phyloP scores from a whole-genome alignment of 2,329 filamentous ascomycete genomes.

The Pseudogymnoascus sp. region DNA sequence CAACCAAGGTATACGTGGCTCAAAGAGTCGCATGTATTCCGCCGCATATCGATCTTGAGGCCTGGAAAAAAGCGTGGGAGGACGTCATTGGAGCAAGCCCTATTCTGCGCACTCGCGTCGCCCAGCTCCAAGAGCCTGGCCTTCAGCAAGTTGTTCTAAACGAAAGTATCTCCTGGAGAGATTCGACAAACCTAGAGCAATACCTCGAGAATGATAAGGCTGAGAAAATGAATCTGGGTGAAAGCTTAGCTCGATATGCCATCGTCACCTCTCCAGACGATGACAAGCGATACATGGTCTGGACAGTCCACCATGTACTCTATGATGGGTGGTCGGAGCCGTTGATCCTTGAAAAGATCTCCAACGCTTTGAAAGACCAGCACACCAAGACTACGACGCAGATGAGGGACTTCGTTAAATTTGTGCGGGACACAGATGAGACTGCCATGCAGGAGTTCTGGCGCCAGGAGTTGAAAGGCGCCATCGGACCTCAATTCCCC shows the following conservation, averaged over 20 bases:
- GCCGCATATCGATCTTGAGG: conserved; percentile 15
- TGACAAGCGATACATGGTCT: conserved; percentile 35
- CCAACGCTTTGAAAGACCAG: conserved; percentile 16
- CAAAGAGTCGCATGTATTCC: conserved; percentile 22
- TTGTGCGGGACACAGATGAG: conserved; percentile 35
- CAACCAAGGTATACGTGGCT: conserved; percentile 29
- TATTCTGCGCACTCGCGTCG: conserved; percentile 30
- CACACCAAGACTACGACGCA: conserved; percentile 22
- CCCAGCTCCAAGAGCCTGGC: conserved; percentile 25
- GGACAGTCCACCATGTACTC: conserved; percentile 47
- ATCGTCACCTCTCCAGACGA: conserved; percentile 13
- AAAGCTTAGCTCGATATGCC: conserved; percentile 18
- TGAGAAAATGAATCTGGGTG: conserved; percentile 22
- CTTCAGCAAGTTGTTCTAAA: conserved; percentile 20
- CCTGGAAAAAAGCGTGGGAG: conserved; percentile 26
- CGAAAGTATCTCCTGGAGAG: conserved; percentile 17
- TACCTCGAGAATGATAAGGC: conserved; percentile 16
- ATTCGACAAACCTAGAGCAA: conserved; percentile 18
- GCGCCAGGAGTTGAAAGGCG: conserved; percentile 36
- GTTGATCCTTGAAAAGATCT: conserved; percentile 24
- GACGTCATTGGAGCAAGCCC: conserved; percentile 20
- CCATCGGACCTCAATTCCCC: conserved; percentile 41
- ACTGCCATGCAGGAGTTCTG: conserved; percentile 37
- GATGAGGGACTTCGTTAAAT: conserved; percentile 41
- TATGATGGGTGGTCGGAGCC: conserved; percentile 47